Conservation (phyloP, 2,329 filamentous ascomycete species). For the Juglanconis juglandina region DNA sequence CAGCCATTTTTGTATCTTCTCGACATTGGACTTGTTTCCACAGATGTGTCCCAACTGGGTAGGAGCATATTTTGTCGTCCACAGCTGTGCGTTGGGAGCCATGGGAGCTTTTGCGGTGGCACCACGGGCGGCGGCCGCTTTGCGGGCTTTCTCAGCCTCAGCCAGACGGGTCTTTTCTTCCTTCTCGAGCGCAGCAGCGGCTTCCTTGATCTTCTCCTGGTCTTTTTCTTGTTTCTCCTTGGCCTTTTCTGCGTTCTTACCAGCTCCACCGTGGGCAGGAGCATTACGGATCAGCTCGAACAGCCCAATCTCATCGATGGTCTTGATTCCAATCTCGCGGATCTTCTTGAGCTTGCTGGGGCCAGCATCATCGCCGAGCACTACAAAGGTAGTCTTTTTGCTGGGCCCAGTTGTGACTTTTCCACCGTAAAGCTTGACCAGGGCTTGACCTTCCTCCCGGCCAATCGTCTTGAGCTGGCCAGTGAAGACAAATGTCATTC, state of each 20-base stretch:
- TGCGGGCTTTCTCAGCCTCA: constrained; percentile 52
- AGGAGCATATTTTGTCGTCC: constrained; percentile 95
- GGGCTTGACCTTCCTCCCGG: constrained; percentile 76
- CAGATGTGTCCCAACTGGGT: constrained; percentile 83
- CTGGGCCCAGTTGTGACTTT: constrained; percentile 85
- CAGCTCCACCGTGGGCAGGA: constrained; percentile 81
- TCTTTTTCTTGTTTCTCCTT: constrained; percentile 83
- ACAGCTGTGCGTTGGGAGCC: constrained; percentile 64
- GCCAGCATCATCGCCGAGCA: constrained; percentile 85
- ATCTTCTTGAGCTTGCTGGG: constrained; percentile 92
- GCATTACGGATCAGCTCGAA: constrained; percentile 79
- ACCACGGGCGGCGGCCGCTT: constrained; percentile 44
- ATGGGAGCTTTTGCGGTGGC: constrained; percentile 32
- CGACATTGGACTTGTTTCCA: constrained; percentile 86
- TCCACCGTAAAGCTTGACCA: constrained; percentile 92
- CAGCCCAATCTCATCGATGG: constrained; percentile 89
- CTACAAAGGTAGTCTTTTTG: constrained; percentile 89
- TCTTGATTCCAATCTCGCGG: constrained; percentile 73
- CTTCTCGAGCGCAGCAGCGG: constrained; percentile 80
- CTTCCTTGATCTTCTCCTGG: constrained; percentile 74
- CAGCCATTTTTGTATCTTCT: constrained; percentile 87
- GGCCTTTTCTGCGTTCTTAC: constrained; percentile 81
- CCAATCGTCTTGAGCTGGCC: constrained; percentile 77
- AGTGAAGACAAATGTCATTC: constrained; percentile 92
- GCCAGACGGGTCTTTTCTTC: constrained; percentile 64